Evolutionary conservation across 2,329 filamentous ascomycete species (phyloP), one percentile per base, ranked within the genome.

Genomic region (Clonostachys byssicola): DNA sequence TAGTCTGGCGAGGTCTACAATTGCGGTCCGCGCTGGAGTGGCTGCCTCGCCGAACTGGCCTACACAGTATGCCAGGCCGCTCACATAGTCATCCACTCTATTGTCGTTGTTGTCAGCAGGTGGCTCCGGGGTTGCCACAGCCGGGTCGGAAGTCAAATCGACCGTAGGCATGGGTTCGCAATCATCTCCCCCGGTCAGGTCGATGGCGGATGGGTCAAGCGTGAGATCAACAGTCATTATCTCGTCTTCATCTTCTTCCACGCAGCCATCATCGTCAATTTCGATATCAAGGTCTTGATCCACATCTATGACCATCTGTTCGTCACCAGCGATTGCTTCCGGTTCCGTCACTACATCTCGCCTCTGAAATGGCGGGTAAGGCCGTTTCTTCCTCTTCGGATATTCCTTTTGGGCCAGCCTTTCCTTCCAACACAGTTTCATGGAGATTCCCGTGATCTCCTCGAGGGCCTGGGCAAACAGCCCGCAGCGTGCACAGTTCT

Each of bases 21-120:
- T 56, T 33, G 62, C 61, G 12, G 46, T 45, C 16, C 53, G 49
- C 14, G 56, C 61, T n/a, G 55, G 55, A 10, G 52, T 48, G 14
- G 60, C 60, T 6, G 50, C 54, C 39, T 53, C 47, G 40, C 56
- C 54, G 20, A 61, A 54, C 47, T 66, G 63, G 39, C 63, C 63
- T 30, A 65, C 54, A 47, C 62, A 55, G 53, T 64, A 64, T 43
- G 62, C 63, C 35, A 65, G 54, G 44, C 62, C 63, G 35, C 59
- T 48, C 16, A 57, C 36, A 35, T 51, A 59, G 2, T 42, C 42
- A 14, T 40, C 18, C 23, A 40, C 36, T 42, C 35, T 46, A 33
- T 44, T 36, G 5, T 46, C 34, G 12, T 50, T 49, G 10, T 50
- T 49, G 5, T 35, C 33, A 30, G 23, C 23, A 30, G 23, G 23